Percentiles rank a stretch among this genome's conserved stretches.
Evolutionary conservation across 1,284 basidiomycete genomes (phyloP).

Genomic region (Chalciporus sp.): DNA sequence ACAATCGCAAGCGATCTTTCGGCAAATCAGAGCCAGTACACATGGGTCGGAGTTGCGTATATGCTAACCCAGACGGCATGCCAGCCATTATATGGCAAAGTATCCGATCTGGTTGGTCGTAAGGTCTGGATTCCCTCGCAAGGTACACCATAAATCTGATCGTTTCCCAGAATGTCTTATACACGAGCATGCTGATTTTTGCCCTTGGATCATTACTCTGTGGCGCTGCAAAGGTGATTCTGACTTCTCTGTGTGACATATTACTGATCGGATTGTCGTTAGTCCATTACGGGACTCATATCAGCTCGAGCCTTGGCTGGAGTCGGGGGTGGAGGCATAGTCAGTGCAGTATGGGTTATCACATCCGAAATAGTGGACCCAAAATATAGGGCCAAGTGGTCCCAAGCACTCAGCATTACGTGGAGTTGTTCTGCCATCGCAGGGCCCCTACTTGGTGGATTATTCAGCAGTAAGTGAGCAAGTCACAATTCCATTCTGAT

Average conservation of each 20-base stretch:
- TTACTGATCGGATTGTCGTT: slow-evolving; percentile 23
- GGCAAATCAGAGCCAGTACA: slow-evolving; percentile 70
- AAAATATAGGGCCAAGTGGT: slow-evolving; percentile 73
- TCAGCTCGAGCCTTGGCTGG: slow-evolving; percentile 62
- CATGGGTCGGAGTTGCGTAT: slow-evolving; percentile 83
- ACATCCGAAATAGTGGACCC: slow-evolving; percentile 77
- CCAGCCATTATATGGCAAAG: slow-evolving; percentile 76
- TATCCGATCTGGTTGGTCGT: slow-evolving; percentile 77
- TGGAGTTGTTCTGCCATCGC: slow-evolving; percentile 83
- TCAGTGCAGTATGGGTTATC: slow-evolving; percentile 80
- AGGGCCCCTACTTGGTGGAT: slow-evolving; percentile 74
- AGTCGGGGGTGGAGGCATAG: slow-evolving; percentile 79
- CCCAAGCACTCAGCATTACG: slow-evolving; percentile 76
- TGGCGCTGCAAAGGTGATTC: slow-evolving; percentile 62
- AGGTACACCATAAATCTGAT: slow-evolving; percentile 5
- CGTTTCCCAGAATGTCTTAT: slow-evolving; percentile 57
- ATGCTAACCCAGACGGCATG: slow-evolving; percentile 82
- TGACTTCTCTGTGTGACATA: slow-evolving; percentile 7
- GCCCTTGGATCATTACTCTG: slow-evolving; percentile 72
- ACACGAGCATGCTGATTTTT: slow-evolving; percentile 69
- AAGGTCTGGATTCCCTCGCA: slow-evolving; percentile 48
- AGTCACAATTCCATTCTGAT: slow-evolving; percentile 8
- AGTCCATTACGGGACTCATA: slow-evolving; percentile 66
- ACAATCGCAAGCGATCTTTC: slow-evolving; percentile 69
- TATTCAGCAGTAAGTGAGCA: slow-evolving; percentile 71